These are phyloP conservation scores for Metschnikowia lochheadii DNA, from an alignment of 805 yeast species.

Conservation along the genomic window DNA sequence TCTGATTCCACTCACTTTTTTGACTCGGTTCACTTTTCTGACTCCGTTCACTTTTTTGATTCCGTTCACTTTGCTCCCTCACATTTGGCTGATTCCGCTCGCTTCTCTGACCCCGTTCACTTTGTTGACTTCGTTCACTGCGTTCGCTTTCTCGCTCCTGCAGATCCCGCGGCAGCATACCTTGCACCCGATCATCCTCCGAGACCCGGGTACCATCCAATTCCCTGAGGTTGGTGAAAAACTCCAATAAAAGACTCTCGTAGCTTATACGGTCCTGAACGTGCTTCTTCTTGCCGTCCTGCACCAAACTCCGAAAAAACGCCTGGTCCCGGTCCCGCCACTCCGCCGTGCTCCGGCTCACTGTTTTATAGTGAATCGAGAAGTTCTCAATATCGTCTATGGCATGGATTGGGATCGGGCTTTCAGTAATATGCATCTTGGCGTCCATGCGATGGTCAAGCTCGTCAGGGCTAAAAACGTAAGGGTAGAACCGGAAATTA, in stretches of 20 bases:
- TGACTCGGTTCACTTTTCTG: too few relatives aligned
- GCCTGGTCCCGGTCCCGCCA: slow-evolving; percentile 39
- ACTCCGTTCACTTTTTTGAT: neutral
- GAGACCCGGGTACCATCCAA: slow-evolving; percentile 34
- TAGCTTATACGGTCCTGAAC: slow-evolving; percentile 27
- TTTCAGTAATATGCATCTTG: slow-evolving; percentile 8
- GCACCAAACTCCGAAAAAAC: slow-evolving; percentile 23
- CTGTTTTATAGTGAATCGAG: slow-evolving; percentile 41
- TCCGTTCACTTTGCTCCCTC: neutral
- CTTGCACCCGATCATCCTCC: slow-evolving; percentile 5
- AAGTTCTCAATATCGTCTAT: slow-evolving; percentile 52
- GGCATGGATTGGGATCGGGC: slow-evolving; percentile 42
- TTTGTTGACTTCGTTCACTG: neutral
- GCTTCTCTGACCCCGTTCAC: neutral
- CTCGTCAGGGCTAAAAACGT: slow-evolving; percentile 48
- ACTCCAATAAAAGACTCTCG: slow-evolving; percentile 33
- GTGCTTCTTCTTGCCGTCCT: slow-evolving; percentile 16
- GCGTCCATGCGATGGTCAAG: slow-evolving; percentile 17
- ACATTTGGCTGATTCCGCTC: neutral
- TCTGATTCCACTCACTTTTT: neutral
- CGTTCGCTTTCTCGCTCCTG: neutral
- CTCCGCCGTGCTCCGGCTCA: slow-evolving; percentile 31
- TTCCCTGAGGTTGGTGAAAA: slow-evolving; percentile 28
- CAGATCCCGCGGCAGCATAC: neutral
- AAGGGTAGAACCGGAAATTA: slow-evolving; percentile 47